Evolutionary conservation across 306 rosid species (phyloP), one percentile per base, ranked within the genome.

Genomic region (Pueraria montana): DNA sequence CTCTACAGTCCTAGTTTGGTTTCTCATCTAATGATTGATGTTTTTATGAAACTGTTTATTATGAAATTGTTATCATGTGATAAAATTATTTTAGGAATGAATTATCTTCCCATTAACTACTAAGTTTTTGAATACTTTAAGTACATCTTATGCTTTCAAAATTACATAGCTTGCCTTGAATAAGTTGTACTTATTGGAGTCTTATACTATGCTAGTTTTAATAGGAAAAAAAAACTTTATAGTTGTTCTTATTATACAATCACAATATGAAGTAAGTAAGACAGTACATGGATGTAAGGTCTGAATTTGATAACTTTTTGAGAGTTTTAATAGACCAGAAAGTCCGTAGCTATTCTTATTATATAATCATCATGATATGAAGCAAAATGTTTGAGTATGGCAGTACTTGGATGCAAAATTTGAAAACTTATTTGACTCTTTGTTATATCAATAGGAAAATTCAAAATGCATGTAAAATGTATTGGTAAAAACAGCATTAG

Each of bases 121-220:
- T n/a, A 17, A 68, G 21, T 30, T 56, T 53, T 69, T 55, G 55
- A 34, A 23, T 68, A 34, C 11, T 64, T 49, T 3, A 32, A 52
- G 52, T 49, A 27, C 16, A 36, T 65, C 23, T 66, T 21, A 36
- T 36, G 38, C 82, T 66, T 78, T 50, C 36, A 38, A 76, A 58
- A 23, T 76, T 59, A 18, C n/a, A n/a, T n/a, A n/a, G n/a, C n/a
- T n/a, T n/a, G n/a, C n/a, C 52, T 74, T 74, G 68, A 76, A 13
- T 38, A 38, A 58, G 24, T 76, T 76, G 17, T 70, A 70, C 17
- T 23, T 70, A 4, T 4, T 14, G 3, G 52, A 20, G 50, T 14
- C 7, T 38, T 56, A 0, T 58, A 36, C 50, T 24, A 21, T 43
- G 21, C n/a, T 68, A 68, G 74, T 49, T 46, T 71, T 71, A 16